Evolutionary conservation across 2,329 filamentous ascomycete genomes (phyloP).

Genomic region (Diaporthe ampelina): DNA sequence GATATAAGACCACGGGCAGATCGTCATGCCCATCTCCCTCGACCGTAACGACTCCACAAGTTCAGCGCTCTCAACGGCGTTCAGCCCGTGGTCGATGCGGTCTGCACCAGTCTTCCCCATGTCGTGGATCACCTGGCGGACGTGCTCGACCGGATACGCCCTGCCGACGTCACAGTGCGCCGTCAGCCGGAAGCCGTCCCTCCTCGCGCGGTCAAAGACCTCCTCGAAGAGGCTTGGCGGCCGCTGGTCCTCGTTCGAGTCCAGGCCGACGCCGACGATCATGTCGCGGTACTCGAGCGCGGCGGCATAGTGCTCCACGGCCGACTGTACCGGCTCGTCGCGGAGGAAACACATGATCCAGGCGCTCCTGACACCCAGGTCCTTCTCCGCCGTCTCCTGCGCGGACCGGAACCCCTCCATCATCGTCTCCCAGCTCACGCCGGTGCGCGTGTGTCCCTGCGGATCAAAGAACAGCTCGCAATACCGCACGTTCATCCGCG

Average conservation of each 20-base stretch:
- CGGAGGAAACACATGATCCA: slow-evolving; percentile 61
- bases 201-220: slow-evolving; percentile 52
- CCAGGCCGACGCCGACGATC: slow-evolving; percentile 58
- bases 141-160: slow-evolving; percentile 60
- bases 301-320: slow-evolving; percentile 54
- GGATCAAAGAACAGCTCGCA: slow-evolving; percentile 59
- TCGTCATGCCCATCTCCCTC: slow-evolving; percentile 54
- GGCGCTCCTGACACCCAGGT: slow-evolving; percentile 48
- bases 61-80: slow-evolving; percentile 52
- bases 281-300: slow-evolving; percentile 54
- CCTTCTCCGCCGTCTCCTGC: slow-evolving; percentile 47
- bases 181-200: slow-evolving; percentile 60
- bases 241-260: slow-evolving; percentile 60
- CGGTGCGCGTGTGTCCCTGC: slow-evolving; percentile 56
- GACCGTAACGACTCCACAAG: slow-evolving; percentile 51
- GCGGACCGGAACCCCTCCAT: slow-evolving; percentile 54
- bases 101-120: slow-evolving; percentile 52
- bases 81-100: slow-evolving; percentile 59
- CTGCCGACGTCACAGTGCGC: slow-evolving; percentile 67
- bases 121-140: slow-evolving; percentile 52
- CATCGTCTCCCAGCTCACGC: slow-evolving; percentile 50
- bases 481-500: slow-evolving; percentile 56
- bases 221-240: slow-evolving; percentile 60
- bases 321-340: slow-evolving; percentile 55
- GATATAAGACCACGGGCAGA: slow-evolving; percentile 58